phyloP scores from a whole-genome alignment of 1,284 basidiomycete species.

The Ganoderma lingzhi region DNA sequence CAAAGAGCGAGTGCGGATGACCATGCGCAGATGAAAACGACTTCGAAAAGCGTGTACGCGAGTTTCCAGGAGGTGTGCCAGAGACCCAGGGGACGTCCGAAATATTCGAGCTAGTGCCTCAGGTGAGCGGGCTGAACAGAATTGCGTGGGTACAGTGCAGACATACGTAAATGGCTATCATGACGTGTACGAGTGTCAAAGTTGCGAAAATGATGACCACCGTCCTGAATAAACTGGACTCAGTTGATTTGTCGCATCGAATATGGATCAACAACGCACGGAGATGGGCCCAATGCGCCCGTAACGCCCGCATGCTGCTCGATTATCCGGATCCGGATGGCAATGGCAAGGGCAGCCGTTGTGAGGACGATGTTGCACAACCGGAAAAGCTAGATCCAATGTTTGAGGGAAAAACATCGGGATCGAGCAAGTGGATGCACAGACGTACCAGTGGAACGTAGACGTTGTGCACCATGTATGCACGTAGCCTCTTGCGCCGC shows the following conservation, averaged over 20 bases:
- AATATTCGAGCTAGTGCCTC: constrained; percentile 80
- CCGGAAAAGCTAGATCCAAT: constrained; percentile 73
- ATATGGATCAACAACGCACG: constrained; percentile 55
- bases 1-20: constrained; percentile 88
- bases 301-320: constrained; percentile 61
- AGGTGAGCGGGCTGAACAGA: constrained; percentile 18
- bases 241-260: constrained; percentile 8
- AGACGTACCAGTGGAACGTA: constrained; percentile 78
- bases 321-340: constrained; percentile 73
- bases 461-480: constrained; percentile 73
- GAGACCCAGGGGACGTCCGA: constrained; percentile 87
- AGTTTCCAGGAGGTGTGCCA: constrained; percentile 89
- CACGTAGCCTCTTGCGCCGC: constrained; percentile 62
- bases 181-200: constrained; percentile 85
- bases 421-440: constrained; percentile 6
- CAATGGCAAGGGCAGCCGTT: constrained; percentile 80
- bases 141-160: not conserved
- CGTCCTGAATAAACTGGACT: constrained; percentile 56
- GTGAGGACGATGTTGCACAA: constrained; percentile 87
- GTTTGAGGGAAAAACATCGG: constrained; percentile 32
- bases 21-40: constrained; percentile 92
- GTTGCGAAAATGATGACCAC: constrained; percentile 90
- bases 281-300: constrained; percentile 83
- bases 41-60: constrained; percentile 81
- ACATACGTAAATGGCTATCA: constrained; percentile 83